Evolutionary conservation across 495 filamentous ascomycete genomes (phyloP), one percentile per base, ranked within the genome.

Genomic region (Talaromyces adpressus): DNA sequence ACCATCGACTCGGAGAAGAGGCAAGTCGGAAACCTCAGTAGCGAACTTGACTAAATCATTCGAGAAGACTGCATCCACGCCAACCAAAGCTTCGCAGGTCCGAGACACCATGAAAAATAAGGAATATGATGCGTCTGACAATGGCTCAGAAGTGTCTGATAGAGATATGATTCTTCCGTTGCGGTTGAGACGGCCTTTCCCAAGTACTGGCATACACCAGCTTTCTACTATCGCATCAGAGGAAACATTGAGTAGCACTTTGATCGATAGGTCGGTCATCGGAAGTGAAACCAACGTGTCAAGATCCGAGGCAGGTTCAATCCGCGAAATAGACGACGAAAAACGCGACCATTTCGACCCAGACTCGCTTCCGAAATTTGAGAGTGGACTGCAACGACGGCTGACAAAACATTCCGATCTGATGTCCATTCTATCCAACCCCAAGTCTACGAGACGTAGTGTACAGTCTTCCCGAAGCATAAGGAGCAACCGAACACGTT

Each of bases 341-440:
- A 71, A 77, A 59, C 64, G 72, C 29, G 79, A 81, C 45, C 68
- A 76, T 1, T 78, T 82, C 25, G 79, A 82, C 62, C 73, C 73
- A 0, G 67, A 81, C 57, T 65, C 65, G 25, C 45, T 71, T 29
- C 63, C 34, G 18, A 62, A 61, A 27, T 18, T 22, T 25, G 52
- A 30, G 7, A 41, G 14, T 54, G 65, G 57, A 25, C 66, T 81
- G 25, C 92, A 90, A 68, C 85, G 91, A 67, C 83, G 89, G 63
- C 83, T 94, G 16, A 94, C 95, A 2, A 97, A 91, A 49, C 92
- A 97, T 75, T 91, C 91, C 12, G 95, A 98, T 73, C 80, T 98
- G 16, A 90, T 98, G 45, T 97, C 94, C 7, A 91, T 97, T 25
- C 79, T 98, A 6, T 98, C 95, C 0, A 75, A 89, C 52, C 85